These are phyloP conservation scores for Fraxinus americana DNA, from an alignment of 257 asterid species.

Conservation along the genomic window DNA sequence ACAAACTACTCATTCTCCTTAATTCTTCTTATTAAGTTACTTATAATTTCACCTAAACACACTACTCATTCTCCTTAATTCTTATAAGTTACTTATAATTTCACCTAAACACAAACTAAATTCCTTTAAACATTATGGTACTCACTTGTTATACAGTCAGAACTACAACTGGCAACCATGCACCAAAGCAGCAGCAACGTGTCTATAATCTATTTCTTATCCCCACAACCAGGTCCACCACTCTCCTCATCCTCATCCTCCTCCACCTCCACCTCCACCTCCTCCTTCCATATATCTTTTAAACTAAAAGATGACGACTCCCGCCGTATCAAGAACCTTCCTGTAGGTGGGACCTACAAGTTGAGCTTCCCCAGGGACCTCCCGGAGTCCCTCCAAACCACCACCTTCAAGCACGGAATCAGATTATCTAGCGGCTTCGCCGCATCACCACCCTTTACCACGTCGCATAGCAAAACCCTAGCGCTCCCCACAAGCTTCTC, in stretches of 20 bases:
- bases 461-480: slow-evolving; percentile 45
- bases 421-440: slow-evolving; percentile 41
- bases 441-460: slow-evolving; percentile 45
- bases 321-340: slow-evolving; percentile 45
- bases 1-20: no score
- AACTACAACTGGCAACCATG: slow-evolving; percentile 36
- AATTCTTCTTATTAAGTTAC: no score
- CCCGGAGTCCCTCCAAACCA: slow-evolving; percentile 54
- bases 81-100: no score
- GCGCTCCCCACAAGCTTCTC: slow-evolving; percentile 53
- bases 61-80: no score
- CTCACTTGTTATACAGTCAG: background rate
- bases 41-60: no score
- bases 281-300: slow-evolving; percentile 29
- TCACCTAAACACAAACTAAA: no score
- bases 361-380: slow-evolving; percentile 28
- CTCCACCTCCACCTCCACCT: slow-evolving; percentile 14
- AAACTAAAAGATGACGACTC: slow-evolving; percentile 49
- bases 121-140: no score
- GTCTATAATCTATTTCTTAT: background rate
- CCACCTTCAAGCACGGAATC: slow-evolving; percentile 51
- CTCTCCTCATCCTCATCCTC: slow-evolving; percentile 24
- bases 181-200: background rate
- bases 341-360: slow-evolving; percentile 50
- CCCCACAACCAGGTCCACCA: slow-evolving; percentile 3